Base-by-base conservation (phyloP, 2,329 filamentous ascomycete genomes). In the Fusarium sp. region DNA sequence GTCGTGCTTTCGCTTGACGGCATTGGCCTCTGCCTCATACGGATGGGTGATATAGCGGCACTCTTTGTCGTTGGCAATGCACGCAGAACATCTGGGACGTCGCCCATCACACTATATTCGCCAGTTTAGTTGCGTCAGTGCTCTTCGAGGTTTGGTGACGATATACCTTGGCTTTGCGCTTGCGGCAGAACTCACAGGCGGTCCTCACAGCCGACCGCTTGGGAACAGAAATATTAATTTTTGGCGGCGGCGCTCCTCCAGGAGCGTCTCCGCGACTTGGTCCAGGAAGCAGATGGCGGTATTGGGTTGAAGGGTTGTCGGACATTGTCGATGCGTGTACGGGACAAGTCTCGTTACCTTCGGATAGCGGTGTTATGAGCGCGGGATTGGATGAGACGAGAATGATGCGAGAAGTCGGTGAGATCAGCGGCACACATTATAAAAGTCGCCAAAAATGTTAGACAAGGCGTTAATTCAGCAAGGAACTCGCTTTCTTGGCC, bases 161-260 rank as follows among this genome's bases (percentile, higher is more conserved):
- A 18, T 16, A 12, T 15, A 70, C 66, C 66, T 55, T 69, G 34
- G 62, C 67, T 28, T 70, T 70, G 16, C 66, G 67, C 13, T 67
- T 66, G 9, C 67, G 66, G 34, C 67, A 70, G 16, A 62, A 44
- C 39, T 70, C 53, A 18, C 67, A 70, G 7, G 67, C 67, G 23
- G 40, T 61, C 40, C 66, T 70, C 34, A 70, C 66, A 9, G 61
- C 51, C 12, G 43, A 34, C 23, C 67, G 51, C 39, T 63, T 70
- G 11, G 68, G 66, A 7, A 70, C 55, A 16, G 68, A 63, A 6
- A 70, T 59, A 16, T 53, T 50, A 3, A 70, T n/a, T 18, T 58
- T 70, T 40, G 31, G 44, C 6, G 59, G 54, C 36, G 51, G 41
- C 3, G 15, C 27, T 2, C 54, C 18, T 27, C 37, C 41, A n/a